A percentile compares a stretch with the other conserved stretches of the same genome.
Conservation (phyloP, 768 basidiomycete species). For the Tricholoma sp. region DNA sequence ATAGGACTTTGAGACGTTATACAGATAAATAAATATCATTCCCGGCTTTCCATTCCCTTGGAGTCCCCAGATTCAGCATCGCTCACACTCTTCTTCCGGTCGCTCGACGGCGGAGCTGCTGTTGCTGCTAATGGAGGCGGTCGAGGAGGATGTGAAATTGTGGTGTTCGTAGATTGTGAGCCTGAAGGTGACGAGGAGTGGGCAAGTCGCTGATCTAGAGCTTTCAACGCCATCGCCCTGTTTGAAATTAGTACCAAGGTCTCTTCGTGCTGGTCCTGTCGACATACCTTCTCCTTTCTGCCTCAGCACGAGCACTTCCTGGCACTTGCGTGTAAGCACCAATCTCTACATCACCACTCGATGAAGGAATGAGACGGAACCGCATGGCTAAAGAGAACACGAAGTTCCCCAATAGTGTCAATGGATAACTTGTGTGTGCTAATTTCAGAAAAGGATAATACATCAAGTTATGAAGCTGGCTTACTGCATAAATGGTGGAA, state of each 20-base stretch:
- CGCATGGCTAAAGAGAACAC: conserved; percentile 63
- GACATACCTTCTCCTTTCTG: conserved; percentile 85
- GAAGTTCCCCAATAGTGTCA: conserved; percentile 61
- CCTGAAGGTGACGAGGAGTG: conserved; percentile 45
- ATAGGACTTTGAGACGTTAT: conserved; percentile 3
- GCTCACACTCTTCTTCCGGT: conserved; percentile 31
- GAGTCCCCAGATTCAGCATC: conserved; percentile 31
- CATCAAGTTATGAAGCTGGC: conserved; percentile 22
- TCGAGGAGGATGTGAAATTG: conserved; percentile 25
- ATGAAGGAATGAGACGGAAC: conserved; percentile 70
- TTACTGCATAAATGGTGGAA: conserved; percentile 93
- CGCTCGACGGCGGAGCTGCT: conserved; percentile 8
- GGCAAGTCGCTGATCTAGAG: conserved; percentile 89
- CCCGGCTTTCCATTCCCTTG: conserved; percentile 26
- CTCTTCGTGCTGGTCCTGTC: not conserved
- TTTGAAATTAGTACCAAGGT: conserved; percentile 8
- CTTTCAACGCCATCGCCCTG: conserved; percentile 95
- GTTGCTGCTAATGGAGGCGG: conserved; percentile 27
- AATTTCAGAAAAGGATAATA: not conserved
- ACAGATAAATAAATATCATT: conserved; percentile 2
- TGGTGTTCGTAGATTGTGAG: conserved; percentile 27
- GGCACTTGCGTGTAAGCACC: conserved; percentile 72
- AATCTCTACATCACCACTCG: conserved; percentile 61
- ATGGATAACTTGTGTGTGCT: conserved; percentile 52
- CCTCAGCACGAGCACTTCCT: conserved; percentile 90